Evolutionary conservation across 805 yeast species (phyloP).

Genomic region (Myxozyma vanderwaltii): DNA sequence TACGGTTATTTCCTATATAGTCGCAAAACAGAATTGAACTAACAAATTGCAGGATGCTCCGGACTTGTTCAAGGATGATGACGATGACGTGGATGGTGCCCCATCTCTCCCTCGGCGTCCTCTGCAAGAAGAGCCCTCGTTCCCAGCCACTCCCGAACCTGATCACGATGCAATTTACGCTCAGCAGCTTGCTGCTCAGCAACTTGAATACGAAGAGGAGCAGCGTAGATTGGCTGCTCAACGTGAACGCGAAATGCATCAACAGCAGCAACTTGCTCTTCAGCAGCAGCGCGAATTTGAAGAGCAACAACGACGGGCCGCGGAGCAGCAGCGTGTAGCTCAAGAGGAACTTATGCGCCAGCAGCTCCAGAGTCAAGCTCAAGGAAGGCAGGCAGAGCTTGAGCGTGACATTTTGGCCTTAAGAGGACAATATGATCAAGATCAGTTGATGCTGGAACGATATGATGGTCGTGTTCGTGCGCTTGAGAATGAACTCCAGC

Average conservation of each 20-base stretch:
- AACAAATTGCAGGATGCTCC: constrained; percentile 55
- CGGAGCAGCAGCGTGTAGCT: constrained; percentile 65
- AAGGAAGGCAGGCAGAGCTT: constrained; percentile 75
- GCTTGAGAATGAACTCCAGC: constrained; percentile 69
- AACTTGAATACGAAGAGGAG: constrained; percentile 43
- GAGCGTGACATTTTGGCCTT: constrained; percentile 78
- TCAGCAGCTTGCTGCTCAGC: constrained; percentile 48
- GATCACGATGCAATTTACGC: constrained; percentile 43
- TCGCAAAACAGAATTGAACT: too few relatives aligned
- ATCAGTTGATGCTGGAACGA: constrained; percentile 79
- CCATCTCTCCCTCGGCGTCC: constrained; percentile 49
- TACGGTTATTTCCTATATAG: not conserved
- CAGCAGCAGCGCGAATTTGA: constrained; percentile 71
- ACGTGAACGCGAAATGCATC: constrained; percentile 62
- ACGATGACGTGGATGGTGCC: constrained; percentile 39
- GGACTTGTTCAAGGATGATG: constrained; percentile 53
- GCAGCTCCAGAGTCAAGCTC: constrained; percentile 72
- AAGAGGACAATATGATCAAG: constrained; percentile 81
- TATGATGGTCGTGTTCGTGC: constrained; percentile 83
- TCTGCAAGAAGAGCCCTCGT: constrained; percentile 34
- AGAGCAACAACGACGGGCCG: constrained; percentile 73
- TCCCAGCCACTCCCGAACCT: constrained; percentile 37
- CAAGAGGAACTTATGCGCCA: constrained; percentile 69
- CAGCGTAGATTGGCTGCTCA: constrained; percentile 49
- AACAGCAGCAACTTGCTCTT: constrained; percentile 66